phyloP scores from a whole-genome alignment of 352 stramenopile genomes.

The Chrysophaeum taylorii region DNA sequence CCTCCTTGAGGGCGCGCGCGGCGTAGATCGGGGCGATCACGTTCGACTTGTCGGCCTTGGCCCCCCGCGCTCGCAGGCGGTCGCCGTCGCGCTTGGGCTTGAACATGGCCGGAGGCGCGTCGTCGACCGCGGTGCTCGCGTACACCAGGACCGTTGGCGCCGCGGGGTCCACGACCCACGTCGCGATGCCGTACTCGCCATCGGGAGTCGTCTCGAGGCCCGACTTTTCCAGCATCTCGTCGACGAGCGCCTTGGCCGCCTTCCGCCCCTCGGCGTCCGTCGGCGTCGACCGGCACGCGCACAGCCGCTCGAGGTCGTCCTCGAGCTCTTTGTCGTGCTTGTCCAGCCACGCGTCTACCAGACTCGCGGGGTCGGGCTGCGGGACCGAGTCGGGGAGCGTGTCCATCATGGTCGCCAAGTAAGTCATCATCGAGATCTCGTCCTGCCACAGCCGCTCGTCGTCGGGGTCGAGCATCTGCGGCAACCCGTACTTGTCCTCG shows the following conservation, averaged over 20 bases:
- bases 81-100: not conserved
- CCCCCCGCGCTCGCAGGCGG: not conserved
- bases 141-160: not conserved
- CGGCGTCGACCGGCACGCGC: not conserved
- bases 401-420: not conserved
- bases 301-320: not conserved
- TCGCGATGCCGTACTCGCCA: not conserved
- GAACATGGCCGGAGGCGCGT: not conserved
- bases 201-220: not conserved
- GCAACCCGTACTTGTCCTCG: constrained; percentile 8
- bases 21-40: not conserved
- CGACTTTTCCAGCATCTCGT: not conserved
- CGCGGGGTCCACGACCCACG: not conserved
- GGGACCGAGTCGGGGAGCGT: not conserved
- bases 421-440: constrained; percentile 10
- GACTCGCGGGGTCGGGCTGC: not conserved
- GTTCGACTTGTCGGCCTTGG: not conserved
- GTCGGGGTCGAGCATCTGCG: not conserved
- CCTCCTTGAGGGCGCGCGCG: not conserved
- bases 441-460: not conserved
- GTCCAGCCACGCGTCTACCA: not conserved
- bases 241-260: not conserved
- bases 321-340: not conserved
- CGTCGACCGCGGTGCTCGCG: not conserved
- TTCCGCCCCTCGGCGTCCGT: not conserved